These are phyloP conservation scores for Verticillium longisporum DNA, from an alignment of 2,329 filamentous ascomycete genomes.

Conservation along the genomic window DNA sequence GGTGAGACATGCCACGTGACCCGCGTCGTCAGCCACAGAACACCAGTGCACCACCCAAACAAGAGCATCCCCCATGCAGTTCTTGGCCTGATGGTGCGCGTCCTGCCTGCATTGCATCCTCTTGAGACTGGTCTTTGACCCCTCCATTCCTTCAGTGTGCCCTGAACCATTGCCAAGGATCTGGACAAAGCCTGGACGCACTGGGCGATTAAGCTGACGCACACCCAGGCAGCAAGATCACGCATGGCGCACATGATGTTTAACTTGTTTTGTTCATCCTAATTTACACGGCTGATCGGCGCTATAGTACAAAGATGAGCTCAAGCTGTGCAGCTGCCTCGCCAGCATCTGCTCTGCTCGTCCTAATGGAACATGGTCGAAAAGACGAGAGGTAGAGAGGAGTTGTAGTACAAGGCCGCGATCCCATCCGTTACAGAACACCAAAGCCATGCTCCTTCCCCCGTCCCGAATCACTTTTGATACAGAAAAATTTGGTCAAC, in stretches of 20 bases:
- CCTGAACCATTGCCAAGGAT: neutral
- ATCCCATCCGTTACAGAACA: conserved; percentile 32
- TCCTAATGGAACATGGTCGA: conserved; percentile 6
- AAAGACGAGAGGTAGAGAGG: conserved; percentile 24
- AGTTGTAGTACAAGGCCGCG: conserved; percentile 28
- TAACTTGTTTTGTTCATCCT: conserved; percentile 4
- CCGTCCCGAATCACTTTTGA: conserved; percentile 18
- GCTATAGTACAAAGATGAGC: conserved; percentile 13
- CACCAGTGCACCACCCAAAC: neutral
- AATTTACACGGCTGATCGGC: conserved; percentile 11
- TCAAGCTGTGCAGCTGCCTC: conserved; percentile 6
- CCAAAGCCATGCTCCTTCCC: conserved; percentile 39
- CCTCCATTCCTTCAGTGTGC: neutral
- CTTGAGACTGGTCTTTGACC: neutral
- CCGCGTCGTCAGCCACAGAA: neutral
- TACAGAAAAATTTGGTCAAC: conserved; percentile 13
- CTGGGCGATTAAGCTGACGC: neutral
- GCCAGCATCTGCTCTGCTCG: conserved; percentile 7
- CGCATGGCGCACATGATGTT: neutral
- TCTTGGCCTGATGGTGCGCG: neutral
- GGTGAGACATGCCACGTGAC: conserved; percentile 14
- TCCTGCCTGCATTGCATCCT: neutral
- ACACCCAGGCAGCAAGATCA: neutral
- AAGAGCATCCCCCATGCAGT: neutral
- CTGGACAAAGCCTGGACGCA: neutral